Evolutionary conservation across 1,284 basidiomycete genomes (phyloP), one percentile per base, ranked within the genome.

Genomic region (Fomitopsis betulina): DNA sequence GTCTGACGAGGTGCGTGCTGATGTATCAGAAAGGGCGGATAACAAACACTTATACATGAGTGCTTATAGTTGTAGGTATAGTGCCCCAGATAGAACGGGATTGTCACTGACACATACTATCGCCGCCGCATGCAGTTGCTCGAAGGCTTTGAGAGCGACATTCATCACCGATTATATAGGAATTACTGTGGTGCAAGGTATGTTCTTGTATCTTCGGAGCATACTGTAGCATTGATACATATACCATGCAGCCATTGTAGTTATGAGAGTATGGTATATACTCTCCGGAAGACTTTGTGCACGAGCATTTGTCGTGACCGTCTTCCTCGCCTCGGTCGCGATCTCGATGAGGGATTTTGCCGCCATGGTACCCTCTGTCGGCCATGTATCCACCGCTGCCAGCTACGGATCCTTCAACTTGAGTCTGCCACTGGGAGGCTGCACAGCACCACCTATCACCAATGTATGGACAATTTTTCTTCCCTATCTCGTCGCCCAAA

Each of bases 201-300:
- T 32, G 53, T 35, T 6, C 17, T 55, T 15, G 9, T 3, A 37
- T 30, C 7, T 9, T n/a, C n/a, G n/a, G n/a, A n/a, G 19, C 8
- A 21, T n/a, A 33, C 25, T 23, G 2, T 23, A 5, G 17, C 52
- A 27, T 37, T 49, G 5, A 17, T n/a, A 7, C 8, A n/a, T 23
- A 19, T 37, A 8, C 33, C 0, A 25, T 10, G 25, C 37, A 70
- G 69, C 61, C 0, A 65, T 70, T 49, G 64, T 70, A 35, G 61
- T 68, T 39, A 56, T 70, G n/a, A 64, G 69, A 8, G 64, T 68
- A 33, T 70, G 69, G 65, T 68, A 69, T 52, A 66, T 70, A 58
- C 68, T 63, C 52, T 64, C 66, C 8, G 63, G 61, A 42, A 59
- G 57, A 38, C 42, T 15, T 9, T 3, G 61, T 19, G 58, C 53